phyloP scores from a whole-genome alignment of 768 basidiomycete species.

The Pisolithus sp. region DNA sequence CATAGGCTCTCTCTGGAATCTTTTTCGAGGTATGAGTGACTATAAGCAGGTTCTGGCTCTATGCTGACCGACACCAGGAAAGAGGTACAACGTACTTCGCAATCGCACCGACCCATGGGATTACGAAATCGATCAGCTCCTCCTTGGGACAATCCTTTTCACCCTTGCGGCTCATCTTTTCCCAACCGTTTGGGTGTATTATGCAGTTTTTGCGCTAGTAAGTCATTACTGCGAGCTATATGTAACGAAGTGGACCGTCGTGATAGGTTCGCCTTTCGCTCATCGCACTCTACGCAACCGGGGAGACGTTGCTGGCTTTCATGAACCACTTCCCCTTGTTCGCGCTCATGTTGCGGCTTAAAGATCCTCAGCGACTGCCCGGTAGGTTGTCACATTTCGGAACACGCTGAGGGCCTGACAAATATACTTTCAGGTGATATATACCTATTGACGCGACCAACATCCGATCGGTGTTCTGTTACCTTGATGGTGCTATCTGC shows the following conservation, averaged over 20 bases:
- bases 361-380: conserved; percentile 79
- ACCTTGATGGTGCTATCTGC: conserved; percentile 14
- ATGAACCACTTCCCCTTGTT: conserved; percentile 94
- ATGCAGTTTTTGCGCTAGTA: conserved; percentile 71
- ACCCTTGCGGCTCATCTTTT: conserved; percentile 75
- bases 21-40: conserved; percentile 68
- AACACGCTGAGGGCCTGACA: background rate
- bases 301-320: conserved; percentile 65
- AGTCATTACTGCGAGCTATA: background rate
- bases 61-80: conserved; percentile 47
- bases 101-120: conserved; percentile 85
- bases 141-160: conserved; percentile 91
- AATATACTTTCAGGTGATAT: conserved; percentile 17
- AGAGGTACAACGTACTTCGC: conserved; percentile 80
- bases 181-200: conserved; percentile 84
- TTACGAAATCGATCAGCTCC: conserved; percentile 88
- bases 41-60: background rate
- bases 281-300: conserved; percentile 50
- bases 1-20: conserved; percentile 71
- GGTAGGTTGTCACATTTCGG: conserved; percentile 38
- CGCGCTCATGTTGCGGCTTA: conserved; percentile 72
- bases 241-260: background rate
- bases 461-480: conserved; percentile 15
- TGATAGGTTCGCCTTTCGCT: conserved; percentile 46
- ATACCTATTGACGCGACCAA: conserved; percentile 23